Conservation (phyloP, 2,329 filamentous ascomycete genomes). For the Endocalyx cinctus region DNA sequence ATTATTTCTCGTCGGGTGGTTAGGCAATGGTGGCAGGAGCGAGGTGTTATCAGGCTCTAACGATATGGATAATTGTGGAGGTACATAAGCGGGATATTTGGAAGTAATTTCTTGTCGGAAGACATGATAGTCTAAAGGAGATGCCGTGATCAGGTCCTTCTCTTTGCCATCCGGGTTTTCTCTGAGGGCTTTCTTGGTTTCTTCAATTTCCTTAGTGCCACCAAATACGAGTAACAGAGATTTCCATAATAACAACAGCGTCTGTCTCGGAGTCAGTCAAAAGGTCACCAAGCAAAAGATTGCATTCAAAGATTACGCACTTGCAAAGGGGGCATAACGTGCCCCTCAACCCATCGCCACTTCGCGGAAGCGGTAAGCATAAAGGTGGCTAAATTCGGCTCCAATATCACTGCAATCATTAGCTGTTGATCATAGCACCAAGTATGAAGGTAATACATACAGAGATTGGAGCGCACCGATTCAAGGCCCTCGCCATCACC, state of each 20-base stretch:
- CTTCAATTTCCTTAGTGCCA: constrained; percentile 66
- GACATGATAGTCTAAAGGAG: constrained; percentile 90
- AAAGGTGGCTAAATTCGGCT: constrained; percentile 66
- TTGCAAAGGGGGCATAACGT: constrained; percentile 56
- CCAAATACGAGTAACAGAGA: constrained; percentile 82
- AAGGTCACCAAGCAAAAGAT: neutral
- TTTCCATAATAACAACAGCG: constrained; percentile 89
- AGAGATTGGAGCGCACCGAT: constrained; percentile 43
- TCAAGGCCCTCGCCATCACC: constrained; percentile 47
- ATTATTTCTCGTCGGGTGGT: constrained; percentile 61
- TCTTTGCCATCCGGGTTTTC: constrained; percentile 59
- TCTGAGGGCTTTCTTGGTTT: constrained; percentile 67
- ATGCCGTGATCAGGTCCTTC: constrained; percentile 82
- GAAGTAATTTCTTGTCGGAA: constrained; percentile 96
- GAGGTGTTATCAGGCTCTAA: constrained; percentile 88
- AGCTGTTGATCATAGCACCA: constrained; percentile 13
- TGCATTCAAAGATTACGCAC: constrained; percentile 36
- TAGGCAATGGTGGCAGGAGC: constrained; percentile 78
- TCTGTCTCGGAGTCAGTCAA: constrained; percentile 33
- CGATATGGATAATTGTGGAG: constrained; percentile 76
- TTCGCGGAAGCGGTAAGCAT: constrained; percentile 66
- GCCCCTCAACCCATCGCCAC: constrained; percentile 69
- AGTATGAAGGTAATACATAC: constrained; percentile 32
- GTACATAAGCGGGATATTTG: constrained; percentile 95
- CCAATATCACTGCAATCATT: constrained; percentile 43